These are phyloP conservation scores for Fusarium veterinarium DNA, from an alignment of 2,329 filamentous ascomycete genomes.

Conservation along the genomic window DNA sequence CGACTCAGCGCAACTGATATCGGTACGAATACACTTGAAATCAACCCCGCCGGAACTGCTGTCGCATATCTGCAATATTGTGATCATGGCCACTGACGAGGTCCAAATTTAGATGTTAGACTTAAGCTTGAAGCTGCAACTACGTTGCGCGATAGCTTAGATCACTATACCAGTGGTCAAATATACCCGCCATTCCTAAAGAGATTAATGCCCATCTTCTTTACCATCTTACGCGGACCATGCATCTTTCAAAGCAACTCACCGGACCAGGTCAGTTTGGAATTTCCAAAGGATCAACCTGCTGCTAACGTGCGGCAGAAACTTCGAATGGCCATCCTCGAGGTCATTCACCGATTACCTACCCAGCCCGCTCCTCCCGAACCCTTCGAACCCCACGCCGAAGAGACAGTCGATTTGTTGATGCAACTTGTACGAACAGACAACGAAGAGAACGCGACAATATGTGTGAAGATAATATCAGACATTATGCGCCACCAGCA, in stretches of 20 bases:
- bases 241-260: conserved; percentile 93
- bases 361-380: conserved; percentile 78
- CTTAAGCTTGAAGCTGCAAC: conserved; percentile 84
- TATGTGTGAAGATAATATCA: conserved; percentile 98
- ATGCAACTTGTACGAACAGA: conserved; percentile 90
- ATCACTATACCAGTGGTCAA: conserved; percentile 82
- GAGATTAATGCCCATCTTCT: conserved; percentile 89
- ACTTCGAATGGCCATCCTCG: conserved; percentile 91
- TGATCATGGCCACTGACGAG: conserved; percentile 9
- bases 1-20: conserved; percentile 67
- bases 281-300: background rate
- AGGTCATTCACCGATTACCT: conserved; percentile 89
- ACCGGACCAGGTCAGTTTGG: conserved; percentile 78
- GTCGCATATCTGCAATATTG: conserved; percentile 32
- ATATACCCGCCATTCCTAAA: conserved; percentile 86
- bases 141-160: conserved; percentile 90
- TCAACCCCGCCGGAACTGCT: conserved; percentile 19
- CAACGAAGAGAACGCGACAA: conserved; percentile 98
- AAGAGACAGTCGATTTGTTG: conserved; percentile 88
- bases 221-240: conserved; percentile 83
- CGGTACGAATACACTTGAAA: conserved; percentile 53
- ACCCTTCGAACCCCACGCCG: conserved; percentile 86
- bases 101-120: conserved; percentile 73
- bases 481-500: conserved; percentile 94
- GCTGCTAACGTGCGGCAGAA: conserved; percentile 64